Percentiles rank a stretch among this genome's conserved stretches.
phyloP scores from a whole-genome alignment of 805 yeast species.

The Jamesozyma spencerorum region DNA sequence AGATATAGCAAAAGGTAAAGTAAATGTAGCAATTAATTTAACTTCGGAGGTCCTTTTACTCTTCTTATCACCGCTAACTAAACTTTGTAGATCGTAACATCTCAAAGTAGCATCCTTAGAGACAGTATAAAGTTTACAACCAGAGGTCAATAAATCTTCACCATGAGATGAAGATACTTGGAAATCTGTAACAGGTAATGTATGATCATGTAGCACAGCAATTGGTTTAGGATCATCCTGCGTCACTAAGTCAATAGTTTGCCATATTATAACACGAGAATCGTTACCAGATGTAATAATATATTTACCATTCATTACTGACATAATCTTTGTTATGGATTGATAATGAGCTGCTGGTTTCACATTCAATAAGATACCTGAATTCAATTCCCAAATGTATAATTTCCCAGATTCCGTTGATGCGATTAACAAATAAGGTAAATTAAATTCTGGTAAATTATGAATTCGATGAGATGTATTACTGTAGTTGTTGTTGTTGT shows the following conservation, averaged over 20 bases:
- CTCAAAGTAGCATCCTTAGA: slow-evolving; percentile 71
- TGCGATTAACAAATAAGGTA: slow-evolving; percentile 65
- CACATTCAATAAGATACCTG: slow-evolving; percentile 65
- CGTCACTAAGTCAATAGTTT: slow-evolving; percentile 44
- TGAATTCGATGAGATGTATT: slow-evolving; percentile 5
- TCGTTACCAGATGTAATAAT: slow-evolving; percentile 74
- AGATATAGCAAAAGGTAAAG: slow-evolving; percentile 49
- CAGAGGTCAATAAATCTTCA: slow-evolving; percentile 31
- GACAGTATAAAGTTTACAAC: slow-evolving; percentile 54
- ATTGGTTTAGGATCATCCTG: slow-evolving; percentile 44
- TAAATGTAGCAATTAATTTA: slow-evolving; percentile 56
- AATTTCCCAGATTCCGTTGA: slow-evolving; percentile 53
- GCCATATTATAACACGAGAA: slow-evolving; percentile 72
- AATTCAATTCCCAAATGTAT: slow-evolving; percentile 74
- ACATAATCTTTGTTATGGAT: slow-evolving; percentile 47
- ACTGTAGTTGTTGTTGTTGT: slow-evolving; percentile 10
- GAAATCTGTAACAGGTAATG: slow-evolving; percentile 36
- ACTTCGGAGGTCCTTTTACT: slow-evolving; percentile 6
- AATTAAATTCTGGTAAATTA: slow-evolving; percentile 34
- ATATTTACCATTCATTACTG: slow-evolving; percentile 54
- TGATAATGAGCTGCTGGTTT: slow-evolving; percentile 78
- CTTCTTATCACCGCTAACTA: slow-evolving; percentile 1
- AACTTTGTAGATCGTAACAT: slow-evolving; percentile 44
- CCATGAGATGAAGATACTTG: slow-evolving; percentile 38
- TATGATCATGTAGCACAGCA: slow-evolving; percentile 51